Evolutionary conservation across 2,329 filamentous ascomycete genomes (phyloP).

Genomic region (Graphilbum sp.): DNA sequence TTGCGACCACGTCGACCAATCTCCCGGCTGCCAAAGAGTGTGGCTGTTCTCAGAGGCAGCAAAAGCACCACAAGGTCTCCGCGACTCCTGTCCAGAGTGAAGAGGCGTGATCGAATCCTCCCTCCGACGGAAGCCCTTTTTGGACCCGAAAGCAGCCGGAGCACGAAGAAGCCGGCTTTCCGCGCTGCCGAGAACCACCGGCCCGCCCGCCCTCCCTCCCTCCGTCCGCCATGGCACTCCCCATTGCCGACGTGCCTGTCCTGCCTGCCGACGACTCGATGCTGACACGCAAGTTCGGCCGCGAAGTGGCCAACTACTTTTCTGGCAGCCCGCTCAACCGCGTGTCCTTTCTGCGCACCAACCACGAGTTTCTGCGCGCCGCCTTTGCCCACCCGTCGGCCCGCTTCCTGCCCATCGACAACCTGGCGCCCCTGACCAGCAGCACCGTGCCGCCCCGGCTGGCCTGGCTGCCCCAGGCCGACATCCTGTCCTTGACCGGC

Average conservation of each 20-base stretch:
- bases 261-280: slow-evolving; percentile 41
- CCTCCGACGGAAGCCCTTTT: no score
- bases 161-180: no score
- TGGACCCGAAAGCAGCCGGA: no score
- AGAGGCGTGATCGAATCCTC: no score
- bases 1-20: no score
- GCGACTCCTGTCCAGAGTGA: no score
- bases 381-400: slow-evolving; percentile 51
- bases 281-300: slow-evolving; percentile 62
- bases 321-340: slow-evolving; percentile 63
- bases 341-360: slow-evolving; percentile 58
- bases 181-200: no score
- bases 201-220: no score
- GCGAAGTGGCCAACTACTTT: slow-evolving; percentile 73
- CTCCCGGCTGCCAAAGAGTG: no score
- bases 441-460: slow-evolving; percentile 25
- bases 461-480: slow-evolving; percentile 49
- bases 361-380: slow-evolving; percentile 51
- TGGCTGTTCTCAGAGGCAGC: no score
- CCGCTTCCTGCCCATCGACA: slow-evolving; percentile 62
- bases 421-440: slow-evolving; percentile 58
- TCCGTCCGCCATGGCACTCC: no score
- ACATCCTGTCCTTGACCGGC: slow-evolving; percentile 56
- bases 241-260: slow-evolving; percentile 20
- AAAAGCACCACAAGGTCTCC: no score